Base-by-base conservation (phyloP, 768 basidiomycete genomes). In the Stropharia rugosoannulata region DNA sequence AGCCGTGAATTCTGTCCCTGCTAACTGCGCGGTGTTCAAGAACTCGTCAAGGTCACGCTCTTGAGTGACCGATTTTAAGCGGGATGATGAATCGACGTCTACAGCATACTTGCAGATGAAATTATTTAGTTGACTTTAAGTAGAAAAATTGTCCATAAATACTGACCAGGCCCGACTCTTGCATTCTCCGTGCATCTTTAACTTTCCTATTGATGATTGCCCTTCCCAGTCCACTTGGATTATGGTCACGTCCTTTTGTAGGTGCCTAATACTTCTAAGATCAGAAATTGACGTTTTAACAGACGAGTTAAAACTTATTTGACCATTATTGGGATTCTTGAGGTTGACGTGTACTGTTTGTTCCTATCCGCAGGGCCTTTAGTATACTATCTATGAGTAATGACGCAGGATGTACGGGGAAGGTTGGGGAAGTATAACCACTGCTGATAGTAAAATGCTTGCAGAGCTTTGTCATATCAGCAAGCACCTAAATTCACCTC, bases 21-120 rank as follows among this genome's bases (percentile, higher is more conserved):
- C 97, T 52, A 99, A 76, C 64, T 94, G 90, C 9, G 97, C 97
- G 11, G 93, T 97, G 66, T 85, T 95, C 53, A 99, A 72, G 69
- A 99, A 99, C 71, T 95, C 96, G 62, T 98, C 95, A 16, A 99
- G 77, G 75, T 98, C 95, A 53, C 85, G 78, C 73, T 99, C 96
- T 73, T 98, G 95, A 0, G 97, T 99, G 18, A 99, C 86, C 0
- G 96, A 98, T 67, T 87, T 84, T 37, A 99, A 80, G 35, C 86
- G 85, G 51, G 78, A 78, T 6, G 84, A 79, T 10, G 80, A 69
- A 54, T 90, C 87, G 16, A 85, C 49, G 63, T 96, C 93, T 2
- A 90, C 86, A 4, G 84, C 81, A 70, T 89, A 94, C 92, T 93
- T 38, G 39, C 39, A 19, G n/a, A 22, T 51, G 44, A 44, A 45